Base-by-base conservation (phyloP, 2,329 filamentous ascomycete genomes). In the Neocatenulostroma microsporum region DNA sequence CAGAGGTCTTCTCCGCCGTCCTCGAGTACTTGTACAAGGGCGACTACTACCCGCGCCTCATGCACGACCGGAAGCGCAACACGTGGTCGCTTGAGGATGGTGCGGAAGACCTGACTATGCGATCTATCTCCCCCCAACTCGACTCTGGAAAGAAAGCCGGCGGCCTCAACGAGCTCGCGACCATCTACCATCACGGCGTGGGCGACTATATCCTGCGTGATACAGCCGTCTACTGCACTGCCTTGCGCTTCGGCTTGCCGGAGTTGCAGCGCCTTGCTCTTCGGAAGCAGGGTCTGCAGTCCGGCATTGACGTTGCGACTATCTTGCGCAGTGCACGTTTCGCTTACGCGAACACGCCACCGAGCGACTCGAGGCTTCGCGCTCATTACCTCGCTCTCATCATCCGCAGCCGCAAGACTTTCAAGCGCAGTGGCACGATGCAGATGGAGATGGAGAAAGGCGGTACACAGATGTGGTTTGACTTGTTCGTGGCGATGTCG, bases 341-440 rank as follows among this genome's bases (percentile, higher is more conserved):
- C 72, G 87, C 88, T 61, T 95, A 96, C 68, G 84, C 84, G 60
- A 80, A 94, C 72, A 95, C 89, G 57, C 87, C 88, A 51, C 85
- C 94, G 70, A 82, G 80, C 55, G 88, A 96, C 70, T 89, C 83
- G 60, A 78, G 82, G 57, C 80, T 96, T 64, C 87, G 88, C 70
- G 88, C 88, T 72, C 87, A 94, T 72, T 95, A 94, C 73, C 80
- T 96, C 63, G 86, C 88, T 62, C 78, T 95, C 66, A 94, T 95
- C 67, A 94, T 95, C 72, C 82, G 88, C 71, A 89, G 84, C 74
- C 85, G 89, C 65, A 87, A 87, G 73, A 94, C 86, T 58, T 95
- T 96, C 67, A 95, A 94, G 81, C 80, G 84, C 68, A 94, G 87
- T 71, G 88, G 88, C 67, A 95, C 88, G 66, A 94, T 95, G 87